Evolutionary conservation across 2,329 filamentous ascomycete species (phyloP), one percentile per base, ranked within the genome.

Genomic region (Clarireedia paspali): DNA sequence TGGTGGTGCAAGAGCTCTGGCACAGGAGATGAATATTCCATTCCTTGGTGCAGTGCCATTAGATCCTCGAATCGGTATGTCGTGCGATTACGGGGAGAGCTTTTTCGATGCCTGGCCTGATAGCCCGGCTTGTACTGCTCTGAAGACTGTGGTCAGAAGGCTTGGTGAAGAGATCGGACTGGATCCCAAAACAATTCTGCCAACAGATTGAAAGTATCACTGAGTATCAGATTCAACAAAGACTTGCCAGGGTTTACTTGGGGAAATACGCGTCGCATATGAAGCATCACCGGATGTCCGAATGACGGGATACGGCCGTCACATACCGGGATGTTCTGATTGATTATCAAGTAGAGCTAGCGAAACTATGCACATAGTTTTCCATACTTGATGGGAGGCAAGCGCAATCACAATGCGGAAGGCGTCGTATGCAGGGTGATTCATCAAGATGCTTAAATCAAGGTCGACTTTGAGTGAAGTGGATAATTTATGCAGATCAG

Each of bases 41-140:
- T 99, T 95, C 70, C 72, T 99, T 26, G 94, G 94, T 0, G 81
- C 88, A 12, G 91, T 99, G 12, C 94, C 94, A 39, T 74, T 99
- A 52, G 94, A 99, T 67, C 92, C 94, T 3, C 78, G 92, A 60
- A 96, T 99, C 63, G 89, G 94, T 7, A 95, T 96, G 88, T 87
- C 91, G 2, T 96, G 92, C 68, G 94, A 99, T 71, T 96, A 89
- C 71, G 94, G 95, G 5, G 94, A 99, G 80, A 96, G 91, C 72
- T 99, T 95, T 72, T 88, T 97, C 67, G 91, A 97, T 67, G 86
- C 84, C 24, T 99, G 90, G 71, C 90, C 92, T 0, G 91, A 97
- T 64, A 96, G 90, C 63, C 92, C 94, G 36, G 91, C 94, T 1
- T 95, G 90, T 67, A 76, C 79, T 63, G 91, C 92, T 3, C 82